Evolutionary conservation across 1,284 basidiomycete species (phyloP), one percentile per base, ranked within the genome.

Genomic region (Tilletia horrida): DNA sequence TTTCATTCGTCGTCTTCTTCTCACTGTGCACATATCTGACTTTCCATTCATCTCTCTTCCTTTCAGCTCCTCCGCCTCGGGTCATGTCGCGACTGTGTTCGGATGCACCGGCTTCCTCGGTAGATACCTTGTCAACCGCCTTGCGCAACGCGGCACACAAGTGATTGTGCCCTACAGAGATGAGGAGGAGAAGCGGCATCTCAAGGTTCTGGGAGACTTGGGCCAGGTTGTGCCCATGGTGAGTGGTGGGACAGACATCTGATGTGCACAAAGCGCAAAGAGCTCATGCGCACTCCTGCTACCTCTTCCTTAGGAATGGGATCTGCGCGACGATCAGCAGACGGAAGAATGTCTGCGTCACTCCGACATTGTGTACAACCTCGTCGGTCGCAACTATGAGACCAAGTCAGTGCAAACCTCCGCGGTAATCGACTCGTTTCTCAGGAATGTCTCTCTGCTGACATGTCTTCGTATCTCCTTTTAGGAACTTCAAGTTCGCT

Each of bases 341-440:
- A 97, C 95, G 76, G 90, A 89, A 67, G 94, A 97, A 83, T 96
- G 93, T 83, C 83, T 98, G 75, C 87, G 92, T 75, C 93, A 97
- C 84, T 98, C 96, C 40, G 92, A 99, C 83, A 91, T 91, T 4
- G 96, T 97, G n/a, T 94, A 92, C 86, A 96, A 95, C 85, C 87
- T 95, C 66, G 88, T 90, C 64, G 92, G 92, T 31, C 85, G 93
- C 69, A 90, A 95, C 82, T 93, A 90, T 83, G 90, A 93, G 85
- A 98, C 92, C 67, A 92, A 93, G 91, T 91, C 72, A 67, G 86
- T 79, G 13, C 3, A 40, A 14, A 29, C 62, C 25, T 42, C 29
- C 62, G 18, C 16, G 21, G 4, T 25, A 40, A 11, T 4, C 35
- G 18, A 66, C 31, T 8, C 23, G n/a, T 2, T 4, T 52, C 4